Conservation (phyloP, 2,329 filamentous ascomycete genomes). For the Chaetothyriales sp. region DNA sequence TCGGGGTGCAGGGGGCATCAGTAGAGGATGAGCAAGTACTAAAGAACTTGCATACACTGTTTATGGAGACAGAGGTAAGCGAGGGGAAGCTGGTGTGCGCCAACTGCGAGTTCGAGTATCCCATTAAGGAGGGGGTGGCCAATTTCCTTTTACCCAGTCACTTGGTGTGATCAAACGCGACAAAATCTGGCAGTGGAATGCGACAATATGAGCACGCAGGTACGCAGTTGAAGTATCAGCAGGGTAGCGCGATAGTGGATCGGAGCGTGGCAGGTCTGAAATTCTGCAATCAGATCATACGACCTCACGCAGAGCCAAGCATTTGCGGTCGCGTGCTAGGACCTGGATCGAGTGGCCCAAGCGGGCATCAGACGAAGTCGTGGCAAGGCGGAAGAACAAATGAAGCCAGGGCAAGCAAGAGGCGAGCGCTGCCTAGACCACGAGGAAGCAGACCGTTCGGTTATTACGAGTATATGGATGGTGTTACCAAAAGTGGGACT, state of each 20-base stretch:
- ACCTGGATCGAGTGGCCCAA: not conserved
- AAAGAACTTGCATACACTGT: slow-evolving; percentile 62
- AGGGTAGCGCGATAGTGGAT: not conserved
- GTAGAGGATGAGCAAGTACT: slow-evolving; percentile 45
- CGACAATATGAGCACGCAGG: not conserved
- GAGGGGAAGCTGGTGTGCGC: slow-evolving; percentile 84
- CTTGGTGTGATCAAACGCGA: slow-evolving; percentile 39
- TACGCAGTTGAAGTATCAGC: not conserved
- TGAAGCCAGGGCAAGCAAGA: no score
- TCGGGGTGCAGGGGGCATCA: slow-evolving; percentile 8
- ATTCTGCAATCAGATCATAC: no score
- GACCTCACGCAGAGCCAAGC: not conserved
- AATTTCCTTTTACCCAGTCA: slow-evolving; percentile 93
- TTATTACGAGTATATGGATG: no score
- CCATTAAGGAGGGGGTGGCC: slow-evolving; percentile 86
- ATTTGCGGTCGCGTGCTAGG: not conserved
- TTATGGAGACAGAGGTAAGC: slow-evolving; percentile 79
- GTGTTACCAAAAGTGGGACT: no score
- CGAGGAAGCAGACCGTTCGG: no score
- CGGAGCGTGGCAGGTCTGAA: no score
- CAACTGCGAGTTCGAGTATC: slow-evolving; percentile 86
- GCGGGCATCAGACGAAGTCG: not conserved
- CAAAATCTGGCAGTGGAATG: not conserved
- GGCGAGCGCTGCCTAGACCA: no score
- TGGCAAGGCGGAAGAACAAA: not conserved